Conservation (phyloP, 1,284 basidiomycete species). For the Marasmius tenuissimus region DNA sequence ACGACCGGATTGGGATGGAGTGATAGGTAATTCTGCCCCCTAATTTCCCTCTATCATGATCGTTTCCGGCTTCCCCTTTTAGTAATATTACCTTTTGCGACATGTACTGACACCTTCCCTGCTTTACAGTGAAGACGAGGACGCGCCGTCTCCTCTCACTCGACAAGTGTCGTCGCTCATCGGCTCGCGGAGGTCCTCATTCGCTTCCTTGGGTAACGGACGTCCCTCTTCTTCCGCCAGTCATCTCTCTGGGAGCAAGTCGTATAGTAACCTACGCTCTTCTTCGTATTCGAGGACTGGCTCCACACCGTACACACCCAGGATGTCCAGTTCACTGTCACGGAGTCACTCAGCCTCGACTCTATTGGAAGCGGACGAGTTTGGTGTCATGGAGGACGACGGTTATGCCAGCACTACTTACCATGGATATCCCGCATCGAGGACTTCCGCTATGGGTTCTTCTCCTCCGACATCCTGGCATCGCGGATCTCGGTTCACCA, state of each 20-base stretch:
- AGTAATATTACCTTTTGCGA: too few species aligned
- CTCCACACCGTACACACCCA: too few species aligned
- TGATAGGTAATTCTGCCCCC: slow-evolving; percentile 51
- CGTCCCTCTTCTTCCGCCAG: background rate
- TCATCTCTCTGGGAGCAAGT: slow-evolving; percentile 3
- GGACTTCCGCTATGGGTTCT: background rate
- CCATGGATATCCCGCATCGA: background rate
- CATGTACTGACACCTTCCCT: too few species aligned
- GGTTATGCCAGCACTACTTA: background rate
- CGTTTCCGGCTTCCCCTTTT: too few species aligned
- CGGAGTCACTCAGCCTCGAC: background rate
- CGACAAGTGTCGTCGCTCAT: slow-evolving; percentile 60
- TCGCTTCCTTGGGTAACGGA: slow-evolving; percentile 18
- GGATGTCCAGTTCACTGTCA: background rate
- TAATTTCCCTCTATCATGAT: too few species aligned
- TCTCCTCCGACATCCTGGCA: slow-evolving; percentile 1
- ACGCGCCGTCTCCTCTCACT: slow-evolving; percentile 73
- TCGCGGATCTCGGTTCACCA: background rate
- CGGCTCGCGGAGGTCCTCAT: slow-evolving; percentile 42
- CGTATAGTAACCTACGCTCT: slow-evolving; percentile 10
- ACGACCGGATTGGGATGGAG: slow-evolving; percentile 84
- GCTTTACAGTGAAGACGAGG: slow-evolving; percentile 69
- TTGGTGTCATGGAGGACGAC: background rate
- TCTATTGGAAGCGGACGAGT: background rate
- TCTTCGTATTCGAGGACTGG: background rate